These are phyloP conservation scores for Hibiscus trionum DNA, from an alignment of 345 rosid species.

Conservation along the genomic window DNA sequence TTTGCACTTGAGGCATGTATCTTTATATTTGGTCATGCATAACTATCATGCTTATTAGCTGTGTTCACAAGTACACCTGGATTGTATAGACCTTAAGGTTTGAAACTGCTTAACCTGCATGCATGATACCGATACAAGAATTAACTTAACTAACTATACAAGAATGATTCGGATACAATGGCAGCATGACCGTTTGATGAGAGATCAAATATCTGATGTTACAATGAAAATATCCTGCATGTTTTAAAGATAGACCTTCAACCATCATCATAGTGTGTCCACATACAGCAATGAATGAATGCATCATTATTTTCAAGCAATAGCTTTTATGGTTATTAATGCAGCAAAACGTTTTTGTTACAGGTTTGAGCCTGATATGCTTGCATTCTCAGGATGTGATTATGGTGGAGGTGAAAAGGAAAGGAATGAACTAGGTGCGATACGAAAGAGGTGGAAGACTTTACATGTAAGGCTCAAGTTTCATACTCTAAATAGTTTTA, in stretches of 20 bases:
- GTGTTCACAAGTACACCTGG: not conserved
- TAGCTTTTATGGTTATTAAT: conserved; percentile 12
- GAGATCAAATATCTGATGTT: not conserved
- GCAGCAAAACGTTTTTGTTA: conserved; percentile 24
- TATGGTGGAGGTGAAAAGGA: conserved; percentile 97
- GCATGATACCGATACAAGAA: not conserved
- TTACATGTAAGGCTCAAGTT: conserved; percentile 62
- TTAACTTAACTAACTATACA: not conserved
- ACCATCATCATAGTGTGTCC: not conserved
- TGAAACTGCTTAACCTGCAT: conserved; percentile 3
- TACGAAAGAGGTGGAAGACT: conserved; percentile 95
- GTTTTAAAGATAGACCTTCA: not conserved
- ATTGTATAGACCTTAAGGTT: not conserved
- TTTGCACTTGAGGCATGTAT: conserved; percentile 80
- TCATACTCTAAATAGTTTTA: not conserved
- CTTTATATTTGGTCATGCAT: conserved; percentile 12
- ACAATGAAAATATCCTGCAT: not conserved
- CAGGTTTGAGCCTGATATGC: conserved; percentile 99
- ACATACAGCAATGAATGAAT: not conserved
- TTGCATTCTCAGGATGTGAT: conserved; percentile 97
- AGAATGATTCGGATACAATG: not conserved
- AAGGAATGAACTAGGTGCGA: conserved; percentile 65
- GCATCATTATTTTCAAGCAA: not conserved
- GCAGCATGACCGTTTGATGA: not conserved
- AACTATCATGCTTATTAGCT: not conserved